A percentile compares a stretch with the other conserved stretches of the same genome.
phyloP scores from a whole-genome alignment of 2,329 filamentous ascomycete genomes.

The Trichoderma sp. region DNA sequence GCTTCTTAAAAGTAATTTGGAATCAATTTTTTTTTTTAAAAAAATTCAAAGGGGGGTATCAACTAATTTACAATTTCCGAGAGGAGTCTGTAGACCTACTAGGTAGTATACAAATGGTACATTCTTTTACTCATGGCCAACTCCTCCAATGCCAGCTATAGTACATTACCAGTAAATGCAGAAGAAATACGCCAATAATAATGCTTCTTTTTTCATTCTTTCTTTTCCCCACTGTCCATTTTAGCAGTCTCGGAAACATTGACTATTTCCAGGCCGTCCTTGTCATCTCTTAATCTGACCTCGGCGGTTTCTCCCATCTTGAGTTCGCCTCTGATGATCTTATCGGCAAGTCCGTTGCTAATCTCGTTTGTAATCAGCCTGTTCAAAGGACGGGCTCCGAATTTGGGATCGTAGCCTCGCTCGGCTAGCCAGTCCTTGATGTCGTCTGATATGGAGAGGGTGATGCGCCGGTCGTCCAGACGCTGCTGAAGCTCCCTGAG shows the following conservation, averaged over 20 bases:
- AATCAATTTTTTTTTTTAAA: background rate
- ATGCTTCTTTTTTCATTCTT: too few species aligned
- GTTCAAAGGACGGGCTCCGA: conserved; percentile 87
- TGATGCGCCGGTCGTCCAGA: conserved; percentile 82
- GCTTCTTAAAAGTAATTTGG: background rate
- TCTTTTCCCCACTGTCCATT: background rate
- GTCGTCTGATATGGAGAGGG: conserved; percentile 65
- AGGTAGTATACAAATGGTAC: conserved; percentile 6
- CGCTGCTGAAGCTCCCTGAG: conserved; percentile 78
- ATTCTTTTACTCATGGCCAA: background rate
- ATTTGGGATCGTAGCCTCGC: conserved; percentile 85
- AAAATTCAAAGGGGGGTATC: conserved; percentile 18
- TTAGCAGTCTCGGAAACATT: conserved; percentile 23
- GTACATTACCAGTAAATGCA: background rate
- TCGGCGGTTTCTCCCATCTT: conserved; percentile 71
- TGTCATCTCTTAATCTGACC: conserved; percentile 65
- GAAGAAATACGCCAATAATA: background rate
- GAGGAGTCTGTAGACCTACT: conserved; percentile 10
- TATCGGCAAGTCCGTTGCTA: conserved; percentile 82
- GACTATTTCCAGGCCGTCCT: conserved; percentile 54
- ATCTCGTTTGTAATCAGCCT: conserved; percentile 88
- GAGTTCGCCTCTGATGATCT: conserved; percentile 83
- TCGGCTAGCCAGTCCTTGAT: conserved; percentile 87
- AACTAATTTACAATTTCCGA: conserved; percentile 14
- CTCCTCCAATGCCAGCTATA: background rate